Evolutionary conservation across 75 land plant genomes (phyloP).

Genomic region (Gnetum montanum): DNA sequence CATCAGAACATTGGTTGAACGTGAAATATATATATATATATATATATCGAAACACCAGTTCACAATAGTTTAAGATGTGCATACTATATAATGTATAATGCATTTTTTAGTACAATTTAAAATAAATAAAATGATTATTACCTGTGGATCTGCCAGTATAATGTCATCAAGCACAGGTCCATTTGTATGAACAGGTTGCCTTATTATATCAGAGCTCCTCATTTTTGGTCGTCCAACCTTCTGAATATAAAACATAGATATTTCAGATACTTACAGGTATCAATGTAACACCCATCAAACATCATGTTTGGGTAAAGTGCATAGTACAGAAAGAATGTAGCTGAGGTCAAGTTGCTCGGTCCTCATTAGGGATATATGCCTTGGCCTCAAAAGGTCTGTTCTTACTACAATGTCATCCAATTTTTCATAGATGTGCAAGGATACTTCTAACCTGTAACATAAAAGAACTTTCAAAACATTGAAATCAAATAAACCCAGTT

Average conservation of each 20-base stretch:
- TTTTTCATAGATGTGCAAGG: conserved; percentile 81
- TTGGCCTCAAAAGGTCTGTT: conserved; percentile 66
- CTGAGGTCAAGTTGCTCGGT: conserved; percentile 86
- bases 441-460: conserved; percentile 73
- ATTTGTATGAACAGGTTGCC: conserved; percentile 83
- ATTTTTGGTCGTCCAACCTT: conserved; percentile 70
- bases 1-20: conserved; percentile 22
- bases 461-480: background rate
- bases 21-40: too few relatives aligned
- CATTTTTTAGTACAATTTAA: background rate
- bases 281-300: too few relatives aligned
- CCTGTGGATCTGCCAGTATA: conserved; percentile 92
- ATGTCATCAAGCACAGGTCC: conserved; percentile 87
- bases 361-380: conserved; percentile 63
- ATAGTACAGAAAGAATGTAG: conserved; percentile 78
- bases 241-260: too few relatives aligned
- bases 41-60: too few relatives aligned
- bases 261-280: too few relatives aligned
- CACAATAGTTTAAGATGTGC: too few relatives aligned
- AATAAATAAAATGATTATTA: conserved; percentile 9
- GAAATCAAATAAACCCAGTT: background rate
- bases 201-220: conserved; percentile 79
- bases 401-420: conserved; percentile 92
- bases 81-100: too few relatives aligned
- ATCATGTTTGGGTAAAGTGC: too few relatives aligned